These are phyloP conservation scores for Scheffersomyces quercinus DNA, from an alignment of 1,139 yeast genomes.

Conservation along the genomic window DNA sequence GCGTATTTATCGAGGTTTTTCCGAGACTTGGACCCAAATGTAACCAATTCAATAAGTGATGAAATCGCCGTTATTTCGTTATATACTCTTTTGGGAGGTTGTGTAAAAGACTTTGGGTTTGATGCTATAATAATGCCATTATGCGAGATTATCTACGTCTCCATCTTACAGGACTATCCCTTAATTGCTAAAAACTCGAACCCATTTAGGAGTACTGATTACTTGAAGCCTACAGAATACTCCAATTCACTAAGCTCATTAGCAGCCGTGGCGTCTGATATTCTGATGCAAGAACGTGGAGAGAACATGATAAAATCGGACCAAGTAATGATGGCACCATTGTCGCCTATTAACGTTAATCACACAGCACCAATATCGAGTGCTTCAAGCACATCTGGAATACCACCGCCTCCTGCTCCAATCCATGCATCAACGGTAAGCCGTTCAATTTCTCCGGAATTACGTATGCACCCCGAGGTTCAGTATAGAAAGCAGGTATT, in stretches of 20 bases:
- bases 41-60: slow-evolving; percentile 37
- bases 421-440: neutral
- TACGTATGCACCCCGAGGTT: neutral
- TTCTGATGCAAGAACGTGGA: slow-evolving; percentile 15
- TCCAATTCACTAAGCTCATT: slow-evolving; percentile 30
- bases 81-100: slow-evolving; percentile 63
- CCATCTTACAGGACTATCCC: slow-evolving; percentile 67
- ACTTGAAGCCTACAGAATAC: slow-evolving; percentile 3
- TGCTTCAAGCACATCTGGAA: slow-evolving; percentile 2
- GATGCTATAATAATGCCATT: slow-evolving; percentile 62
- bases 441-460: neutral
- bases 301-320: neutral
- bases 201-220: slow-evolving; percentile 25
- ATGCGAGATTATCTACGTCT: slow-evolving; percentile 65
- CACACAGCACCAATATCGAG: neutral
- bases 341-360: neutral
- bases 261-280: slow-evolving; percentile 43
- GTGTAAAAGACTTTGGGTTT: slow-evolving; percentile 79
- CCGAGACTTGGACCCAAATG: slow-evolving; percentile 48
- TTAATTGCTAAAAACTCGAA: slow-evolving; percentile 47
- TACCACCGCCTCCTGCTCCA: slow-evolving; percentile 4
- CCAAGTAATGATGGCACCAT: neutral
- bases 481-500: slow-evolving; percentile 23
- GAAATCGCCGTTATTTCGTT: slow-evolving; percentile 53
- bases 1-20: slow-evolving; percentile 48